Evolutionary conservation across 306 rosid genomes (phyloP).

Genomic region (Pachyrhizus erosus): DNA sequence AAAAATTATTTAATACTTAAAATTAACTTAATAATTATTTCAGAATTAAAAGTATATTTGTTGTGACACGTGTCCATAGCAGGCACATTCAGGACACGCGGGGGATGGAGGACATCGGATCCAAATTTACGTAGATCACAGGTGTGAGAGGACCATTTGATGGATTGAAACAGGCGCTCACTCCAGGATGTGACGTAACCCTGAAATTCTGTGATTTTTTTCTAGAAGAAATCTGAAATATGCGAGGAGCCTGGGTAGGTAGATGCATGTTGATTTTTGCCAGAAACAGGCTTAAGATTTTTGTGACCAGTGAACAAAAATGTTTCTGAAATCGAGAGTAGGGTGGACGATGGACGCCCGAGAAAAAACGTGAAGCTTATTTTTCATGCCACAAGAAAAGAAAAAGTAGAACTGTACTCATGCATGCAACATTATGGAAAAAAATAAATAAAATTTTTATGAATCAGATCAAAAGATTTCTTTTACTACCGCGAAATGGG

Average conservation of each 20-base stretch:
- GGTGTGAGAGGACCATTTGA: constrained; percentile 42
- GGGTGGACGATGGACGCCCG: too few relatives aligned
- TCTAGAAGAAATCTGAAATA: constrained; percentile 25
- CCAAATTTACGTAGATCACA: neutral
- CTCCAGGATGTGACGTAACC: constrained; percentile 37
- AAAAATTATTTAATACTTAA: neutral
- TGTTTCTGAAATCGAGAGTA: neutral
- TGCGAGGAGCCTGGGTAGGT: constrained; percentile 11
- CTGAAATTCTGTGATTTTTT: constrained; percentile 32
- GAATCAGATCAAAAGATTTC: neutral
- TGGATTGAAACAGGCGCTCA: neutral
- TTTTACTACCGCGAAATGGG: constrained; percentile 58
- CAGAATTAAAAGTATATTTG: neutral
- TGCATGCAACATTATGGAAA: neutral
- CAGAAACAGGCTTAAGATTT: constrained; percentile 14
- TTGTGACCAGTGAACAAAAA: neutral
- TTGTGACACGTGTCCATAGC: constrained; percentile 4
- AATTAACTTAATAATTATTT: neutral
- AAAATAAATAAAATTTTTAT: neutral
- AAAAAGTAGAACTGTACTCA: too few relatives aligned
- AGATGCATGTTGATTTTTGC: constrained; percentile 45
- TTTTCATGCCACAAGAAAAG: neutral
- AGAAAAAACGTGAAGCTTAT: neutral
- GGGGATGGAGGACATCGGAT: constrained; percentile 7
- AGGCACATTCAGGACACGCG: constrained; percentile 39